Conservation (phyloP, 768 basidiomycete genomes). For the Termitomyces sp. region DNA sequence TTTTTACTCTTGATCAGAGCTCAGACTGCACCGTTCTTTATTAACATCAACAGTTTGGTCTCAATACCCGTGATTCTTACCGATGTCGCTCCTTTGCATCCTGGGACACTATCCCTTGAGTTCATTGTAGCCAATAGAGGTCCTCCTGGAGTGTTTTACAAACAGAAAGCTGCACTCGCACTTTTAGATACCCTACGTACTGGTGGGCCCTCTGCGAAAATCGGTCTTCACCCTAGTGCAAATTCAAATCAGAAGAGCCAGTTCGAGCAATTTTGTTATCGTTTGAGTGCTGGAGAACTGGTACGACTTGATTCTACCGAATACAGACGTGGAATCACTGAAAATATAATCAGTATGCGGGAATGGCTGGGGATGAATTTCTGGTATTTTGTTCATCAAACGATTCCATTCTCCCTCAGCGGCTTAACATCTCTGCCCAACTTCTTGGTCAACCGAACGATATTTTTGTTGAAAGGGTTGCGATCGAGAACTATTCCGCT, state of each 20-base stretch:
- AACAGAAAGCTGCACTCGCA: slow-evolving; percentile 35
- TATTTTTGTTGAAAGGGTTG: slow-evolving; percentile 49
- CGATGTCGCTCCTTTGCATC: slow-evolving; percentile 27
- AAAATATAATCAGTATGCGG: slow-evolving; percentile 43
- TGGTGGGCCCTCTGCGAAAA: slow-evolving; percentile 44
- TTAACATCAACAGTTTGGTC: slow-evolving; percentile 46
- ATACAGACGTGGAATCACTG: background rate
- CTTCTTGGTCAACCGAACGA: slow-evolving; percentile 38
- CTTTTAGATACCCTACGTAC: slow-evolving; percentile 50
- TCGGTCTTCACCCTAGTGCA: slow-evolving; percentile 33
- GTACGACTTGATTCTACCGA: slow-evolving; percentile 26
- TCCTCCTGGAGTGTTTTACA: slow-evolving; percentile 61
- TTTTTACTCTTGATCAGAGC: slow-evolving; percentile 15
- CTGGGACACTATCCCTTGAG: slow-evolving; percentile 29
- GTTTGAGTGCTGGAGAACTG: slow-evolving; percentile 47
- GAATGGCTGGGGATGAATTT: slow-evolving; percentile 44
- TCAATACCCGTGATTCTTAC: slow-evolving; percentile 45
- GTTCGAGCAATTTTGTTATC: slow-evolving; percentile 43
- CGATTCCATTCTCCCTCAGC: slow-evolving; percentile 37
- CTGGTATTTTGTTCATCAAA: slow-evolving; percentile 56
- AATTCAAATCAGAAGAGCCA: slow-evolving; percentile 36
- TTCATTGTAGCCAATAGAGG: slow-evolving; percentile 32
- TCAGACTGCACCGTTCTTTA: slow-evolving; percentile 30
- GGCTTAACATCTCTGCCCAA: slow-evolving; percentile 42
- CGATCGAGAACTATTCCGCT: slow-evolving; percentile 52